Evolutionary conservation across 805 yeast genomes (phyloP).

Genomic region (Brettanomyces anomalus): DNA sequence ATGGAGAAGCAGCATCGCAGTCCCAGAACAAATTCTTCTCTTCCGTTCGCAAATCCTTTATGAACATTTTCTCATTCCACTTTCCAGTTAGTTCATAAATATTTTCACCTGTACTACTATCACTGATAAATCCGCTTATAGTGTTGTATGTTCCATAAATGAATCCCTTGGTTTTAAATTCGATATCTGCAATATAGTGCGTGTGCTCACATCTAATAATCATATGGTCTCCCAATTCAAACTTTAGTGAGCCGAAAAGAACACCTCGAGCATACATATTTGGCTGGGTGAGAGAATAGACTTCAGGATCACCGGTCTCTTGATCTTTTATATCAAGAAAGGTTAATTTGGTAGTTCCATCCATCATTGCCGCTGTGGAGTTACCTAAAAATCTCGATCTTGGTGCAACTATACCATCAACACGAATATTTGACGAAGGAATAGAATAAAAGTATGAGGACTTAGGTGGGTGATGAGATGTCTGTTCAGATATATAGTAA

Average conservation of each 20-base stretch:
- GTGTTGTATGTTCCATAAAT: conserved; percentile 89
- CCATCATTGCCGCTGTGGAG: conserved; percentile 96
- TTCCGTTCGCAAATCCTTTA: conserved; percentile 40
- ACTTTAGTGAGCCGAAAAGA: conserved; percentile 78
- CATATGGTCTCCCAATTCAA: conserved; percentile 91
- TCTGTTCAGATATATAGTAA: conserved; percentile 85
- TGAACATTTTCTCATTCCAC: conserved; percentile 83
- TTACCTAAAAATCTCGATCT: conserved; percentile 86
- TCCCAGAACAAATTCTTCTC: conserved; percentile 46
- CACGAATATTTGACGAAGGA: conserved; percentile 73
- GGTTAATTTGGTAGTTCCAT: conserved; percentile 69
- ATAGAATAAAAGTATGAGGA: conserved; percentile 84
- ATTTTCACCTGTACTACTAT: conserved; percentile 39
- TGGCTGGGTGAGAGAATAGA: conserved; percentile 85
- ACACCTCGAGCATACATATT: conserved; percentile 93
- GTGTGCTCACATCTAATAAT: conserved; percentile 52
- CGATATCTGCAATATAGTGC: conserved; percentile 67
- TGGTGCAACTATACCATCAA: conserved; percentile 85
- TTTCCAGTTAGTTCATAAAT: conserved; percentile 73
- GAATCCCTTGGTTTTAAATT: conserved; percentile 91
- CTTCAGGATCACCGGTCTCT: conserved; percentile 43
- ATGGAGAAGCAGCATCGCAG: conserved; percentile 43
- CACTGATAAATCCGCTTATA: conserved; percentile 65
- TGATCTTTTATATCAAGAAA: conserved; percentile 49
- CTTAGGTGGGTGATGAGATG: conserved; percentile 98